Evolutionary conservation across 192 early-diverging fungal species (phyloP), one percentile per base, ranked within the genome.

Genomic region (Backusella westeae): DNA sequence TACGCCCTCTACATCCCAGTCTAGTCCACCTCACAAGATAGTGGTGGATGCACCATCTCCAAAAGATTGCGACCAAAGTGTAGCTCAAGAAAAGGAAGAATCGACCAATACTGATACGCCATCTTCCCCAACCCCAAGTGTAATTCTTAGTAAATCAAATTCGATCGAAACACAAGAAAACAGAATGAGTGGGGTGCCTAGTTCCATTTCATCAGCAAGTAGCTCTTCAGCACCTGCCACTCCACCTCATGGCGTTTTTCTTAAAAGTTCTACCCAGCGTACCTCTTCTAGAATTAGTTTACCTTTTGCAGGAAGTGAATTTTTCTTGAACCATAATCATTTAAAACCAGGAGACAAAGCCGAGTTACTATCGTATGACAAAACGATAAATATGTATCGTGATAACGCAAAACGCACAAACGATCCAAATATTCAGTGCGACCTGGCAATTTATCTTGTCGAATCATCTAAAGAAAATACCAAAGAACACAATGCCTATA

Each of bases 361-460:
- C 3, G 82, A 84, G 1, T 70, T 89, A 7, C 78, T 89, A 12
- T 85, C 87, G 32, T 85, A 87, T 41, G 75, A 84, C 21, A 82
- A 86, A 38, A 87, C 87, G 7, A 72, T 89, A 14, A 84, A 85
- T 59, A 75, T 85, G 72, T 90, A 92, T 76, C 84, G 89, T 41
- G 84, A 86, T 41, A 90, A 91, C 71, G 91, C 88, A 53, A 87
- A 90, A 77, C 86, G 87, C 67, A 85, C 87, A 12, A 87, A 87
- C 35, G 86, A 90, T 72, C 81, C 83, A 1, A 77, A 84, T 46
- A 77, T 92, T 26, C 87, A 88, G 80, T 87, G 86, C 69, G 89
- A 90, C 69, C 90, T 90, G 82, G 88, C 91, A 2, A 86, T 84
- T 19, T 91, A 87, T 56, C 86, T 87, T 74, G 82, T 91, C 14